phyloP scores from a whole-genome alignment of 768 basidiomycete genomes.

The Tremella mesenterica region DNA sequence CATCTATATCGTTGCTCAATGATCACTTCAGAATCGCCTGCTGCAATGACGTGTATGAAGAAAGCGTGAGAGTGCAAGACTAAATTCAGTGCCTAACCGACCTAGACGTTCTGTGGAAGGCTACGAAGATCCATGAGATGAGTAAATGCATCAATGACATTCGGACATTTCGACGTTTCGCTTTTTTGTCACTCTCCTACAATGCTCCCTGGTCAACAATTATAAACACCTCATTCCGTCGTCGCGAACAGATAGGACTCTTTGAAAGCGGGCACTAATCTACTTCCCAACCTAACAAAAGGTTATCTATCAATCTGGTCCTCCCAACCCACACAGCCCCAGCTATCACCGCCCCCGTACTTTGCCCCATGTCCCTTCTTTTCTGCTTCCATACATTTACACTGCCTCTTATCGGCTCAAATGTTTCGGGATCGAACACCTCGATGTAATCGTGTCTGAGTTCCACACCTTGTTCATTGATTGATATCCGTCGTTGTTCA shows the following conservation, averaged over 20 bases:
- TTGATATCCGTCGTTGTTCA: conserved; percentile 19
- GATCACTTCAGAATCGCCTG: too few species aligned
- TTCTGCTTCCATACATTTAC: conserved; percentile 26
- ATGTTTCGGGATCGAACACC: conserved; percentile 71
- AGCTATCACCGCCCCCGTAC: conserved; percentile 68
- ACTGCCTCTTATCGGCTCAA: conserved; percentile 54
- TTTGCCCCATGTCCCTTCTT: conserved; percentile 49
- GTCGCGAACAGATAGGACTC: too few species aligned
- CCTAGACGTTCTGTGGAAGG: background rate
- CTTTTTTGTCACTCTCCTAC: too few species aligned
- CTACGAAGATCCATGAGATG: background rate
- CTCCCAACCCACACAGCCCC: conserved; percentile 77
- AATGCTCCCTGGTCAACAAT: too few species aligned
- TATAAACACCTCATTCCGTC: too few species aligned
- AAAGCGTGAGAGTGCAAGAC: background rate
- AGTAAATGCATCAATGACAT: too few species aligned
- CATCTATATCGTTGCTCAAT: too few species aligned
- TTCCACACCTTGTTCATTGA: conserved; percentile 46
- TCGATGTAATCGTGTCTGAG: conserved; percentile 75
- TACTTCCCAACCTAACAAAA: conserved; percentile 56
- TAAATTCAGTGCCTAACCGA: background rate
- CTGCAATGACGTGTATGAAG: too few species aligned
- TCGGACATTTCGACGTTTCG: too few species aligned
- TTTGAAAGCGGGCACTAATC: too few species aligned
- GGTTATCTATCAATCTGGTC: conserved; percentile 88